A percentile compares a stretch with the other conserved stretches of the same genome.
These are phyloP conservation scores for Saccharomycopsis hybrid DNA, from an alignment of 1,139 yeast species.

Conservation along the genomic window DNA sequence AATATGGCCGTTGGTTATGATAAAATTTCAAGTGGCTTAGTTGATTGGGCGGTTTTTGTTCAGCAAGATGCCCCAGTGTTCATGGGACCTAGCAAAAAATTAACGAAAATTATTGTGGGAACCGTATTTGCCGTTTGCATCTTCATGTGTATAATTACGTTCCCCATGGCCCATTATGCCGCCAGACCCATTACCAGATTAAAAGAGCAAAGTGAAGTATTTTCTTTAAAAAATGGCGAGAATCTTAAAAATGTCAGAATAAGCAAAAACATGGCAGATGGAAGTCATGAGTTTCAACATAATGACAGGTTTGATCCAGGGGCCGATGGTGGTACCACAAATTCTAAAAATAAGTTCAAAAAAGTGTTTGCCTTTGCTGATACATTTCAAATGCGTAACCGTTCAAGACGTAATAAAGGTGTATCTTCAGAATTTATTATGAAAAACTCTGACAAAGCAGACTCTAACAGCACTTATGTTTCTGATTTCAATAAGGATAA, in stretches of 20 bases:
- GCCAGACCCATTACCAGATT: conserved; percentile 77
- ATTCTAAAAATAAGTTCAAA: not conserved
- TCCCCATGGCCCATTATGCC: conserved; percentile 80
- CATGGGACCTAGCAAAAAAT: conserved; percentile 52
- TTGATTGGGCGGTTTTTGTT: conserved; percentile 72
- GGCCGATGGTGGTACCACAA: no score
- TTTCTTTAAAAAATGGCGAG: conserved; percentile 18
- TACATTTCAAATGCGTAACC: not conserved
- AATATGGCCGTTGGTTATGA: conserved; percentile 69
- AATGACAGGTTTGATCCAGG: not conserved
- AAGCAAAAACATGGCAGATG: not conserved
- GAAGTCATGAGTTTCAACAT: conserved; percentile 1
- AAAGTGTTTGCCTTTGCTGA: no score
- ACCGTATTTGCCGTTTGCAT: conserved; percentile 76
- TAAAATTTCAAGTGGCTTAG: conserved; percentile 42
- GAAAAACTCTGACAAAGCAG: no score
- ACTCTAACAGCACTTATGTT: no score
- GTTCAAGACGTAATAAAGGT: no score
- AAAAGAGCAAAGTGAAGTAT: conserved; percentile 74
- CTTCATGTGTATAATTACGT: conserved; percentile 65
- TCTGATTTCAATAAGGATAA: no score
- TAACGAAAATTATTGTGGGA: conserved; percentile 68
- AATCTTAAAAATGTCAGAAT: conserved; percentile 16
- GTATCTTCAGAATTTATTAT: no score
- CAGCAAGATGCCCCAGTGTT: conserved; percentile 58